Evolutionary conservation across 2,329 filamentous ascomycete genomes (phyloP), one percentile per base, ranked within the genome.

Genomic region (Corinectria fuckeliana): DNA sequence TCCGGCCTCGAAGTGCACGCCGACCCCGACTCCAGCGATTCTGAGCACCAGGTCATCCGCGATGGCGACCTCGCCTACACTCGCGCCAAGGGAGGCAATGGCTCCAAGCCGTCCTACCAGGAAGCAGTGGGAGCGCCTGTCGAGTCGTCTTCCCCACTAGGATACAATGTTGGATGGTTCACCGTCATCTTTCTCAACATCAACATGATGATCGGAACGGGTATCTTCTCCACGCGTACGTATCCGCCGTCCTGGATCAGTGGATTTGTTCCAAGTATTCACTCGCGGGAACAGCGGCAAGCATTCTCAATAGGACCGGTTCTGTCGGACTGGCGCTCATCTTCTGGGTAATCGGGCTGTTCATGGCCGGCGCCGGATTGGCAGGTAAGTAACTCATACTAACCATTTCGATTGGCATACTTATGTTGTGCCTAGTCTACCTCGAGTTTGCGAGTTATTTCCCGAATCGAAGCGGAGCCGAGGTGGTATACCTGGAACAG

Each of bases 401-500:
- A 2, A 8, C 10, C 2, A n/a, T 2, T 10, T 9, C 32, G 18
- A 4, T 36, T 8, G 18, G 32, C 3, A 4, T 36, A 9, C 32
- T 36, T 18, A 36, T 8, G 3, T 2, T 10, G n/a, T 18, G 10
- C 32, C n/a, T 18, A 36, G 81, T 88, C 0, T 90, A 89, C 63
- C 81, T 90, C 20, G 88, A 91, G 67, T 83, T 85, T 14, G 82
- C 86, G 0, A 80, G 84, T 1, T 90, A 86, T 64, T 91, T 90
- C 60, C 87, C 88, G 2, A 89, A 84, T 69, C 82, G 88, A 16
- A 88, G 85, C 5, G 88, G 88, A 0, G 81, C 82, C 1, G 86
- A 90, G 68, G 87, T 88, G 0, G 88, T 88, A 0, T 90, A 89
- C 63, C 79, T 91, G 1, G 88, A 91, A 67, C 88, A 91, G 70